A percentile compares a stretch with the other conserved stretches of the same genome.
These are phyloP conservation scores for Thozetella sp. DNA, from an alignment of 495 filamentous ascomycete species.

Conservation along the genomic window DNA sequence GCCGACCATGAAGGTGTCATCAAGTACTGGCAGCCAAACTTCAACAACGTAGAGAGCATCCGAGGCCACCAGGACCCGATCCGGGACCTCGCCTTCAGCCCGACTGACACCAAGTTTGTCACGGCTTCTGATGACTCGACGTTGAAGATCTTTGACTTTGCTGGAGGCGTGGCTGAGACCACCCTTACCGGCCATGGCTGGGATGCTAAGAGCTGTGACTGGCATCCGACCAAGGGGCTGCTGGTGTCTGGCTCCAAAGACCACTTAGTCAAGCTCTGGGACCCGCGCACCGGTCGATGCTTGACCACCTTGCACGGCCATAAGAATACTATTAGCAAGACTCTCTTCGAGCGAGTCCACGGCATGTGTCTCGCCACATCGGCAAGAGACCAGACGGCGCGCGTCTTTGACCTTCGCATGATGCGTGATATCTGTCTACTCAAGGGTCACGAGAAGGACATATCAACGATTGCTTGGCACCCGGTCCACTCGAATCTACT, in stretches of 20 bases:
- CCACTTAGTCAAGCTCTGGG: conserved; percentile 96
- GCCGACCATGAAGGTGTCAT: conserved; percentile 93
- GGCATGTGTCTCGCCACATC: conserved; percentile 87
- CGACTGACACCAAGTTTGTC: conserved; percentile 92
- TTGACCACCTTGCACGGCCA: conserved; percentile 95
- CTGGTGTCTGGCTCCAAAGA: conserved; percentile 97
- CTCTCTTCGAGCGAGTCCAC: conserved; percentile 80
- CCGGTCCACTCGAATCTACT: conserved; percentile 85
- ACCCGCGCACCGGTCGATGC: conserved; percentile 85
- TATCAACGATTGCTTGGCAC: conserved; percentile 92
- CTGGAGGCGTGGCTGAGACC: conserved; percentile 78
- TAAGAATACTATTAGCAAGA: conserved; percentile 93
- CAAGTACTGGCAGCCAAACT: conserved; percentile 99
- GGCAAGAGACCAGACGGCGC: conserved; percentile 86
- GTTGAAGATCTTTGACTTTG: conserved; percentile 95
- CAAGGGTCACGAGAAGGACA: conserved; percentile 91
- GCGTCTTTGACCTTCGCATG: conserved; percentile 94
- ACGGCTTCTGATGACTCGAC: conserved; percentile 93
- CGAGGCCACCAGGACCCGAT: conserved; percentile 89
- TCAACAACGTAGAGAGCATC: conserved; percentile 96
- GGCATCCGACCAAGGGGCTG: conserved; percentile 94
- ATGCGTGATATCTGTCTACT: conserved; percentile 96
- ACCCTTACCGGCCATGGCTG: conserved; percentile 88
- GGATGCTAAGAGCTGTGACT: conserved; percentile 95
- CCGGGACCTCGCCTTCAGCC: conserved; percentile 88